These are phyloP conservation scores for Yarrowia sp. DNA, from an alignment of 805 yeast species.

Conservation along the genomic window DNA sequence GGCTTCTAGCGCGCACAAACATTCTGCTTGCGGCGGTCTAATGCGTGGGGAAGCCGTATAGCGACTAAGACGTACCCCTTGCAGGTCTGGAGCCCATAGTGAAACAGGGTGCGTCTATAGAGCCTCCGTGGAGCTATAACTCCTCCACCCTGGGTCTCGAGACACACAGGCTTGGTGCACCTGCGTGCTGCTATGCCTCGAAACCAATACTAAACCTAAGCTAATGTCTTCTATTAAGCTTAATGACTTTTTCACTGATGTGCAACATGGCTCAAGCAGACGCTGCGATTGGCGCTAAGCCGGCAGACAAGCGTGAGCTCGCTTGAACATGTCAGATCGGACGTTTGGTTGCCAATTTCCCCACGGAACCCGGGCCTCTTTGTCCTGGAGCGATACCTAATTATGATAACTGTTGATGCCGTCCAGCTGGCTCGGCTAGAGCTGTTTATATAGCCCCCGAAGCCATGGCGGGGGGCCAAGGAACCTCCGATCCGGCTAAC, in stretches of 20 bases:
- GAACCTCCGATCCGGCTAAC: background rate
- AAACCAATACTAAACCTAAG: background rate
- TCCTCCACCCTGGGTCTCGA: background rate
- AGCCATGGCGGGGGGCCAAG: background rate
- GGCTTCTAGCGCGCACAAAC: too few relatives aligned
- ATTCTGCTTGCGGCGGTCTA: too few relatives aligned
- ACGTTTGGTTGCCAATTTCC: background rate
- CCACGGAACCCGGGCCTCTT: background rate
- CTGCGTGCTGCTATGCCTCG: background rate
- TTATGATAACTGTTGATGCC: background rate
- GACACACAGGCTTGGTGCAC: background rate
- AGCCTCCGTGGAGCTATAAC: too few relatives aligned
- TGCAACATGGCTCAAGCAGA: background rate
- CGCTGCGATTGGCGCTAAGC: slow-evolving; percentile 7
- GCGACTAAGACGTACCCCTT: background rate
- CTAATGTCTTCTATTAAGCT: background rate
- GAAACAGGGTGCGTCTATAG: too few relatives aligned
- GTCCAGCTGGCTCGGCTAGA: too few relatives aligned
- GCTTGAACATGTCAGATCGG: background rate
- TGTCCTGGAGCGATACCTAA: background rate
- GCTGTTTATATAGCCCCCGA: background rate
- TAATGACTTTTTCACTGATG: background rate
- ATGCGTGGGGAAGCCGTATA: too few relatives aligned
- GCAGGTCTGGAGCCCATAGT: too few relatives aligned
- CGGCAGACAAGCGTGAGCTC: background rate